Percentiles rank a stretch among this genome's conserved stretches.
Conservation (phyloP, 176 grass and related monocot species). For the Leersia perrieri region DNA sequence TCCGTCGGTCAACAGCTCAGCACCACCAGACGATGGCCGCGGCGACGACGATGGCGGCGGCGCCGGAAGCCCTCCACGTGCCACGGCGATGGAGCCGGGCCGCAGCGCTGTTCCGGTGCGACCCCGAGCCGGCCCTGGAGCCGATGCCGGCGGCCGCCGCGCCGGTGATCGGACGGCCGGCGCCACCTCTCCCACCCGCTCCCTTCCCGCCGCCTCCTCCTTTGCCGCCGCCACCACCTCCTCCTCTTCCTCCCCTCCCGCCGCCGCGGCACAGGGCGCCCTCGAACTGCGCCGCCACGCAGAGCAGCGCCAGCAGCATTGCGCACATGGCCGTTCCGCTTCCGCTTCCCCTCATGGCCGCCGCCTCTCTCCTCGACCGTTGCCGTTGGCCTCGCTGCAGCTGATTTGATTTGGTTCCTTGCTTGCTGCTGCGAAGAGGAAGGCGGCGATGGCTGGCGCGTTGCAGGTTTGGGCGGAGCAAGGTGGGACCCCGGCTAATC, state of each 20-base stretch:
- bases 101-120: background rate
- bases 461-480: background rate
- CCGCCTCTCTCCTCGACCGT: background rate
- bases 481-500: too few species aligned
- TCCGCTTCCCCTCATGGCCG: constrained; percentile 18
- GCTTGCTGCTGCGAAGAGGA: background rate
- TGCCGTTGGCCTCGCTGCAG: background rate
- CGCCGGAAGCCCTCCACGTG: constrained; percentile 1
- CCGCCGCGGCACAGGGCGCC: background rate
- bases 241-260: background rate
- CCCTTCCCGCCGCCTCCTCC: background rate
- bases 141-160: background rate
- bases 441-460: too few species aligned
- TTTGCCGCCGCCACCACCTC: background rate
- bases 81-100: background rate
- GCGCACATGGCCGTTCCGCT: background rate
- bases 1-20: constrained; percentile 35
- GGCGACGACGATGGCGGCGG: background rate
- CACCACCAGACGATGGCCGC: constrained; percentile 1
- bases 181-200: background rate
- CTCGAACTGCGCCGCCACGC: constrained; percentile 7
- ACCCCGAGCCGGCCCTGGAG: background rate
- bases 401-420: too few species aligned
- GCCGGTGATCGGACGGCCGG: background rate
- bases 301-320: constrained; percentile 21